Evolutionary conservation across 371 early-diverging fungal species (phyloP).

Genomic region (Capillidium heterosporum): DNA sequence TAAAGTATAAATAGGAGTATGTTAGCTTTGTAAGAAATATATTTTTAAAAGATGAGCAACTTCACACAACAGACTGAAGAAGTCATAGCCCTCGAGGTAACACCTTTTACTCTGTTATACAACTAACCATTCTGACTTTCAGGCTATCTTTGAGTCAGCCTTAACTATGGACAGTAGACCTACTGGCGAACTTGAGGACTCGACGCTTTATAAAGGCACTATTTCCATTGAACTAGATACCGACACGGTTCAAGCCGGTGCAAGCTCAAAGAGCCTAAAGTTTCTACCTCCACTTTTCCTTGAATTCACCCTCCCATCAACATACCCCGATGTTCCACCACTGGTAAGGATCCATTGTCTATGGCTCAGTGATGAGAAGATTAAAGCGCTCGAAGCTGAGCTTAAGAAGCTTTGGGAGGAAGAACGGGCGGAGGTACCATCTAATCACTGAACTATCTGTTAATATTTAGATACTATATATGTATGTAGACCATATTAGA

Average conservation of each 20-base stretch:
- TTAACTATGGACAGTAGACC: no score
- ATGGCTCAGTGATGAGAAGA: slow-evolving; percentile 7
- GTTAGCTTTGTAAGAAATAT: no score
- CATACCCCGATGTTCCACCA: slow-evolving; percentile 7
- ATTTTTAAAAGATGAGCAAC: no score
- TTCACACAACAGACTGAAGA: neutral
- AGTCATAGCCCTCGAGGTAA: neutral
- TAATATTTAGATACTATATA: slow-evolving; percentile 7
- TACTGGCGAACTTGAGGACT: no score
- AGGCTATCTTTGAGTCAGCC: no score
- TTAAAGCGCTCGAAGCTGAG: neutral
- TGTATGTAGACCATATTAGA: slow-evolving; percentile 10
- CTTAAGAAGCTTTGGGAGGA: slow-evolving; percentile 9
- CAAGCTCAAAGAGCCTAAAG: no score
- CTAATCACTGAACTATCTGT: neutral
- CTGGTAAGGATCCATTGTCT: slow-evolving; percentile 6
- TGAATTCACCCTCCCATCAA: slow-evolving; percentile 7
- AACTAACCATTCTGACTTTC: no score
- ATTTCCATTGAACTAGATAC: no score
- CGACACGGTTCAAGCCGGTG: no score
- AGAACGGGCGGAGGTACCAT: slow-evolving; percentile 8
- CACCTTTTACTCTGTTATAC: no score
- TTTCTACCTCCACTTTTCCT: slow-evolving; percentile 8
- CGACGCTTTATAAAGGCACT: no score
- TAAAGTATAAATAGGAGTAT: no score